Percentiles rank a stretch among this genome's conserved stretches.
These are phyloP conservation scores for Bonia amplexicaulis DNA, from an alignment of 176 grass and related monocot species.

Conservation along the genomic window DNA sequence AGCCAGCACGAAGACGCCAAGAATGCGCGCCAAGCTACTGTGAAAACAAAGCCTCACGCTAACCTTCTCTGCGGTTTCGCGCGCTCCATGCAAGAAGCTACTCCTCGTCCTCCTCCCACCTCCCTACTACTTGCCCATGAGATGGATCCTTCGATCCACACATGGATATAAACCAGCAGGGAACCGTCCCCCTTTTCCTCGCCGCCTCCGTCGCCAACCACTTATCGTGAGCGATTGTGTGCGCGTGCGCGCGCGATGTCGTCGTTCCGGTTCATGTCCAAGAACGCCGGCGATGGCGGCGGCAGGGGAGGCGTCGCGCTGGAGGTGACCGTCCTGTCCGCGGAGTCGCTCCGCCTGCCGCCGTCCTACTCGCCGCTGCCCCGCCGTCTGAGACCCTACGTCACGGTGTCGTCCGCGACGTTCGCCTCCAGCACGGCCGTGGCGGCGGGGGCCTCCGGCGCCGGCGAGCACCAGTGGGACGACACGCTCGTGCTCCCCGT, in stretches of 20 bases:
- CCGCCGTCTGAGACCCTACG: conserved; percentile 67
- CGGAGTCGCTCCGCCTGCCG: conserved; percentile 57
- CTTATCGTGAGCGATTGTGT: neutral
- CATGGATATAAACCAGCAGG: conserved; percentile 31
- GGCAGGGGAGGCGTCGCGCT: conserved; percentile 30
- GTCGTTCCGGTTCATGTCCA: conserved; percentile 10
- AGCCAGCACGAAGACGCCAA: conserved; percentile 40
- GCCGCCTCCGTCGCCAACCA: neutral
- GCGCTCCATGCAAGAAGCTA: conserved; percentile 30
- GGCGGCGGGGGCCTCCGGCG: conserved; percentile 11
- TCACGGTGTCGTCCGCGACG: conserved; percentile 29
- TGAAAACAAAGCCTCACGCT: neutral
- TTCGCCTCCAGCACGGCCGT: conserved; percentile 36
- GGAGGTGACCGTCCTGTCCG: conserved; percentile 77
- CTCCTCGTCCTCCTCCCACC: conserved; percentile 30
- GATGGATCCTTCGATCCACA: neutral
- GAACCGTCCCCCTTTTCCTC: neutral
- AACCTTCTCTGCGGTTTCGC: conserved; percentile 49
- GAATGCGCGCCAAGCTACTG: conserved; percentile 35
- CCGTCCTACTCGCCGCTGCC: conserved; percentile 42
- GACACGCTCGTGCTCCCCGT: conserved; percentile 54
- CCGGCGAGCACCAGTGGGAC: conserved; percentile 49
- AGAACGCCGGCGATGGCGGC: conserved; percentile 9
- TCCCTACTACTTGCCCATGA: neutral
- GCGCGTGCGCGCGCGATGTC: neutral